Evolutionary conservation across 2,329 filamentous ascomycete species (phyloP).

Genomic region (Salinomyces thailandicus): DNA sequence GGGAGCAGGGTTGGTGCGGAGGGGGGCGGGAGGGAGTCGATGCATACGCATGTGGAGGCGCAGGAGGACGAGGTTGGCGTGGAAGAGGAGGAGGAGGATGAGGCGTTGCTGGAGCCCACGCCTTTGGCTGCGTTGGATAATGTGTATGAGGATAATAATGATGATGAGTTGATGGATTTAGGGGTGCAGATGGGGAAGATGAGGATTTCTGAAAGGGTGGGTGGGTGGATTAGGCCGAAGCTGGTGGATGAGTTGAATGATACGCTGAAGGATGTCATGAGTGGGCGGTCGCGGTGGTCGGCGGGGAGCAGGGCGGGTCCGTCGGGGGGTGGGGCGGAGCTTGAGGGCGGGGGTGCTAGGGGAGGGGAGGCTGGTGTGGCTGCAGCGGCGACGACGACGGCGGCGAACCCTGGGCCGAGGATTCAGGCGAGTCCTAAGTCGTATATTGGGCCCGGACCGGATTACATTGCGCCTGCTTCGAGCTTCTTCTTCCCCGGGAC

Average conservation of each 20-base stretch:
- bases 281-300: slow-evolving; percentile 16
- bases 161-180: slow-evolving; percentile 60
- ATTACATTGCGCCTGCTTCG: slow-evolving; percentile 58
- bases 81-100: slow-evolving; percentile 45
- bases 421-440: slow-evolving; percentile 25
- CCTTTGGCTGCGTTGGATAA: slow-evolving; percentile 54
- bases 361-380: no score
- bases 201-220: slow-evolving; percentile 62
- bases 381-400: no score
- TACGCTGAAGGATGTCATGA: slow-evolving; percentile 22
- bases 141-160: slow-evolving; percentile 54
- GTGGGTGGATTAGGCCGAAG: slow-evolving; percentile 59
- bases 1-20: no score
- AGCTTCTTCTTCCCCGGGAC: slow-evolving; percentile 54
- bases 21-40: no score
- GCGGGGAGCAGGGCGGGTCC: slow-evolving; percentile 11
- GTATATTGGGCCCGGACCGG: slow-evolving; percentile 53
- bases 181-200: slow-evolving; percentile 62
- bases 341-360: no score
- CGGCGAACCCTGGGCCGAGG: slow-evolving; percentile 10
- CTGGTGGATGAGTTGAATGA: slow-evolving; percentile 55
- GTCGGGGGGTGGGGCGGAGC: no score
- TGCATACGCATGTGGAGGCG: slow-evolving; percentile 33
- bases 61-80: slow-evolving; percentile 43
- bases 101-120: slow-evolving; percentile 50